These are phyloP conservation scores for Kodamaea ohmeri DNA, from an alignment of 1,139 yeast species.

Conservation along the genomic window DNA sequence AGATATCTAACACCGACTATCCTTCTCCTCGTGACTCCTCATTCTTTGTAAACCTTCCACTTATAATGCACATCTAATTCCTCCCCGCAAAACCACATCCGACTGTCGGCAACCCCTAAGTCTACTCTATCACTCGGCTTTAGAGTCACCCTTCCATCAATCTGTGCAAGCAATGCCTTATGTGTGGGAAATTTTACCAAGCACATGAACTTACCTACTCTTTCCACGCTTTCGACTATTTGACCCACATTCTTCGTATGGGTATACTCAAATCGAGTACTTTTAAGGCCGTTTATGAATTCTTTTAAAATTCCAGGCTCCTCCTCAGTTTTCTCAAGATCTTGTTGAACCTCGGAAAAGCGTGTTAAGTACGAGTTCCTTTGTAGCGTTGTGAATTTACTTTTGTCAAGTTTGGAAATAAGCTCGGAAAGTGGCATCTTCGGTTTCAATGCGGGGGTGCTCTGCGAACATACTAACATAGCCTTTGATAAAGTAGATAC, in stretches of 20 bases:
- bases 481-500: no score
- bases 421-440: background rate
- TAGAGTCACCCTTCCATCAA: conserved; percentile 20
- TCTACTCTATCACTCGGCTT: conserved; percentile 8
- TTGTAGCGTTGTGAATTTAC: background rate
- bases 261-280: conserved; percentile 1
- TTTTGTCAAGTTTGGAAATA: background rate
- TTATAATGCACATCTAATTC: conserved; percentile 11
- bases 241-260: background rate
- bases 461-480: no score
- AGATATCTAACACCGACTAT: no score
- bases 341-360: background rate
- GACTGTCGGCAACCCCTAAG: conserved; percentile 7
- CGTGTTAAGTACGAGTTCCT: background rate
- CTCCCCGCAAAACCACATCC: conserved; percentile 7
- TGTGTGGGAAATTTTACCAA: conserved; percentile 15
- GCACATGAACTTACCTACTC: conserved; percentile 23
- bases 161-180: conserved; percentile 17
- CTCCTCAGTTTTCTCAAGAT: background rate
- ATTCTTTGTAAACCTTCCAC: conserved; percentile 12
- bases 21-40: background rate
- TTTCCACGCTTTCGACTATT: conserved; percentile 3
- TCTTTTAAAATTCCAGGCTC: background rate
- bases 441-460: background rate
- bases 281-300: background rate